Conservation (phyloP, 352 stramenopile species). For the Thalassiosira hispida region DNA sequence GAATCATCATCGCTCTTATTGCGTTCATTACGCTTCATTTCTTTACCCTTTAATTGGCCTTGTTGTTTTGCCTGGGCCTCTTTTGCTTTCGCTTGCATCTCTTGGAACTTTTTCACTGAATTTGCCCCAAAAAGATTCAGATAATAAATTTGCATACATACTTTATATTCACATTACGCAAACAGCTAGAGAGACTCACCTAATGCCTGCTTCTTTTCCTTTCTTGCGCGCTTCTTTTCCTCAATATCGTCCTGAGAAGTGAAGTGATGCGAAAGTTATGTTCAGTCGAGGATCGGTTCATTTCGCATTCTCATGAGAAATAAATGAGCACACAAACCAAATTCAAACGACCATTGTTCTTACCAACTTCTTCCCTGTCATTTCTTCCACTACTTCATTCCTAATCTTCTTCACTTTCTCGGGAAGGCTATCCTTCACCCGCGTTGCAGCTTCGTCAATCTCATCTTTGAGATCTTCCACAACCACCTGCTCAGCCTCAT, state of each 20-base stretch:
- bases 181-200: neutral
- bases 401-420: slow-evolving; percentile 49
- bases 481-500: slow-evolving; percentile 29
- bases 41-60: neutral
- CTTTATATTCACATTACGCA: neutral
- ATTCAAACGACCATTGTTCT: neutral
- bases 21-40: neutral
- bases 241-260: slow-evolving; percentile 14
- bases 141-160: slow-evolving; percentile 8
- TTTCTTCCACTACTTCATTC: slow-evolving; percentile 45
- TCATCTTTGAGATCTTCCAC: slow-evolving; percentile 51
- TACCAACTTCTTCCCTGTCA: slow-evolving; percentile 51
- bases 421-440: slow-evolving; percentile 32
- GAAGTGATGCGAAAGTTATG: neutral
- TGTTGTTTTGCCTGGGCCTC: neutral
- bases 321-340: neutral
- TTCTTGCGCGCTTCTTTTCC: slow-evolving; percentile 14
- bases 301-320: too few relatives aligned
- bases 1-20: too few relatives aligned
- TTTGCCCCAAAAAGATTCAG: too few relatives aligned
- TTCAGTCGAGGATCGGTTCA: neutral
- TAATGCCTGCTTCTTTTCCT: slow-evolving; percentile 15
- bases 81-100: slow-evolving; percentile 11
- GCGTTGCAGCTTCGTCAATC: slow-evolving; percentile 41
- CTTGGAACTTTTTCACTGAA: slow-evolving; percentile 19